Base-by-base conservation (phyloP, 306 rosid species). In the Herpetospermum pedunculosum region DNA sequence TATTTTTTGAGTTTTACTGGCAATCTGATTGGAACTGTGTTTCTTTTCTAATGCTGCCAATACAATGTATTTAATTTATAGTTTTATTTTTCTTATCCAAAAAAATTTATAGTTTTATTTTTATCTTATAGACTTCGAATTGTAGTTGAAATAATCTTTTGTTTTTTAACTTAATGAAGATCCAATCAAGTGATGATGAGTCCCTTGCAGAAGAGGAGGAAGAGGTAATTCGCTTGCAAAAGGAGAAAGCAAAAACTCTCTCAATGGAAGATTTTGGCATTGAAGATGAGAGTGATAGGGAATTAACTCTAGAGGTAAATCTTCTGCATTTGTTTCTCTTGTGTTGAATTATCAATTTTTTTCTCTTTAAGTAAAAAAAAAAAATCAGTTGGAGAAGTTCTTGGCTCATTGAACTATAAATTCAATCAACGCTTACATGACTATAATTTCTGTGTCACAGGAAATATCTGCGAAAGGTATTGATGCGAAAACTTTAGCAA, bases 121-220 rank as follows among this genome's bases (percentile, higher is more conserved):
- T 79, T 75, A 15, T 55, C 60, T 5, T 1, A 67, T 44, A 44
- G 70, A 71, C 74, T 70, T 76, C 41, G 9, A 50, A 54, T 71
- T 82, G 13, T 35, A 68, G 38, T 74, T 19, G 23, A 46, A 74
- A 37, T 30, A 48, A 26, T 64, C 9, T 54, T 18, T 50, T 46
- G 5, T 4, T 18, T 62, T 81, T 29, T 54, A 19, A 73, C 81
- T 63, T 70, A 26, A 73, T 82, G 72, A 73, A 90, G 96, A 26
- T 73, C 70, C 88, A 80, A 83, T 83, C 92, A 62, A 91, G 96
- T 46, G 98, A 89, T 40, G 97, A 91, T 59, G 96, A 89, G 67
- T 88, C 89, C 70, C 87, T 82, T 41, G 77, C 82, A 62, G 90
- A 85, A 80, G 98, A 94, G 83, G 98, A 87, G 82, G 86, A 80